Conservation (phyloP, 2,329 filamentous ascomycete species). For the Monilinia laxa region DNA sequence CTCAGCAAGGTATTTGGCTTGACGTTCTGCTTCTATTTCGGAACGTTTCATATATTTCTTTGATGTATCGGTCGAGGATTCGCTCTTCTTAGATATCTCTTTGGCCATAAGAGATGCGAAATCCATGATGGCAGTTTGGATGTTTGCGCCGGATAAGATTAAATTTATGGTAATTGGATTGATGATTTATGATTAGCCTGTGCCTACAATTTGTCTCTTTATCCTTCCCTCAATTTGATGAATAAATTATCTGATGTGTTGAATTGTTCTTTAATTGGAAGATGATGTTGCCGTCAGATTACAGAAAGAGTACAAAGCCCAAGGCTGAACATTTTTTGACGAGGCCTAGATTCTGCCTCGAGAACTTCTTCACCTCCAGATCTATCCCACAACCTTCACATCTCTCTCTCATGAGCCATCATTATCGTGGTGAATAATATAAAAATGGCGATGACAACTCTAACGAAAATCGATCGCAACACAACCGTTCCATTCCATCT, state of each 20-base stretch:
- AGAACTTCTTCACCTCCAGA: slow-evolving; percentile 21
- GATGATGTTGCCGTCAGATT: background rate
- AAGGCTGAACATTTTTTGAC: slow-evolving; percentile 23
- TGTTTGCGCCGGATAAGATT: background rate
- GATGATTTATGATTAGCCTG: background rate
- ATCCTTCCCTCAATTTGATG: background rate
- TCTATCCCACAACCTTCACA: slow-evolving; percentile 24
- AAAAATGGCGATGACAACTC: slow-evolving; percentile 38
- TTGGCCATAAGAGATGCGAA: slow-evolving; percentile 92
- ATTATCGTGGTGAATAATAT: slow-evolving; percentile 1
- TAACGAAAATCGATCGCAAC: slow-evolving; percentile 60
- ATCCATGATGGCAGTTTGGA: slow-evolving; percentile 65
- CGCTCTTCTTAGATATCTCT: slow-evolving; percentile 82
- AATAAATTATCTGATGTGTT: background rate
- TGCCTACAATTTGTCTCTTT: background rate
- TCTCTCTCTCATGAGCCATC: background rate
- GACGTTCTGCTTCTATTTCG: slow-evolving; percentile 80
- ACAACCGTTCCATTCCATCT: slow-evolving; percentile 78
- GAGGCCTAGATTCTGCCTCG: slow-evolving; percentile 25
- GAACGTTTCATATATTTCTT: slow-evolving; percentile 84
- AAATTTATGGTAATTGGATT: background rate
- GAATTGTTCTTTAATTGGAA: background rate
- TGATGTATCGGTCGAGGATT: slow-evolving; percentile 41
- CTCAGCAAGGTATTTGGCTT: slow-evolving; percentile 77
- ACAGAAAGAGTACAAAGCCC: slow-evolving; percentile 10